phyloP scores from a whole-genome alignment of 768 basidiomycete species.

The Mycena alexandri region DNA sequence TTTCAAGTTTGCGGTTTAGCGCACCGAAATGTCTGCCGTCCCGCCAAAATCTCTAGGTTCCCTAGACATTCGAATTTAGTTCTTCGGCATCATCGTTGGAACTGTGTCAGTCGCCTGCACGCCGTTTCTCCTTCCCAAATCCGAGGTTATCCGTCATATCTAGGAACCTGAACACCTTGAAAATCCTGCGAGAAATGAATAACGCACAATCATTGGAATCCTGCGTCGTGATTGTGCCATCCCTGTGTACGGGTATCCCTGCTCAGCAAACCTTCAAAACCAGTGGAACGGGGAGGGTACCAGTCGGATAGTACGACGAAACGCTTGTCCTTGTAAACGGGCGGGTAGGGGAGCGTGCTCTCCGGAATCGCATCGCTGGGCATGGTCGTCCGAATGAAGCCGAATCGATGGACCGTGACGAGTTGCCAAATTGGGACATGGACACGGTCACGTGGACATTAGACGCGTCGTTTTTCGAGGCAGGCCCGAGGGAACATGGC shows the following conservation, averaged over 20 bases:
- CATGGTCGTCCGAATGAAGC: conserved; percentile 29
- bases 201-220: conserved; percentile 93
- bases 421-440: background rate
- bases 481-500: too few relatives aligned
- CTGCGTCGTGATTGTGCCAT: conserved; percentile 92
- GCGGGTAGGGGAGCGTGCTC: conserved; percentile 85
- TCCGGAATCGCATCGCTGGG: conserved; percentile 57
- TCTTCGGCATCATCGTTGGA: too few relatives aligned
- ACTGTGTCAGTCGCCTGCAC: too few relatives aligned
- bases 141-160: conserved; percentile 93
- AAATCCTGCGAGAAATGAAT: conserved; percentile 15
- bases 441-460: too few relatives aligned
- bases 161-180: conserved; percentile 42
- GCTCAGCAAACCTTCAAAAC: background rate
- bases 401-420: conserved; percentile 16
- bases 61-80: too few relatives aligned
- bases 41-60: conserved; percentile 80
- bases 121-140: conserved; percentile 80
- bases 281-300: conserved; percentile 51
- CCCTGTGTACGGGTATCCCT: conserved; percentile 60
- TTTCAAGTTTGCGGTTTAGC: too few relatives aligned
- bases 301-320: conserved; percentile 94
- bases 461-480: too few relatives aligned
- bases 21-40: conserved; percentile 77
- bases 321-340: conserved; percentile 81